These are phyloP conservation scores for Cyberlindnera americana DNA, from an alignment of 805 yeast genomes.

Conservation along the genomic window DNA sequence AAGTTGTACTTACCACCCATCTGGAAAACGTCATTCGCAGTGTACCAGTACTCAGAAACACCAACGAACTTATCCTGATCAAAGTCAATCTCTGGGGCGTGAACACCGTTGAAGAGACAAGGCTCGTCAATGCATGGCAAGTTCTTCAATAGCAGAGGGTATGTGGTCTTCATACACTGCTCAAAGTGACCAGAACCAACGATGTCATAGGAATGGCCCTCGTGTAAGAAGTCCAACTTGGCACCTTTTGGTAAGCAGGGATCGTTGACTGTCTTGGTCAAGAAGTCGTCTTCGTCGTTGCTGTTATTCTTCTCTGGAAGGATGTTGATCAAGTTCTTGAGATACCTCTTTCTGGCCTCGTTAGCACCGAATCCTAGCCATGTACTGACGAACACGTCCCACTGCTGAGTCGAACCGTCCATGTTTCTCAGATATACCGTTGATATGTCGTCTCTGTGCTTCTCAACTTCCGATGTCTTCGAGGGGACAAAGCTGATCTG, in stretches of 20 bases:
- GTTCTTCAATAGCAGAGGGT: conserved; percentile 74
- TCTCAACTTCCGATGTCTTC: conserved; percentile 49
- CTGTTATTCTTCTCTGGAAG: conserved; percentile 46
- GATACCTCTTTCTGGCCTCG: conserved; percentile 76
- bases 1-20: conserved; percentile 88
- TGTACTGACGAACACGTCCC: conserved; percentile 90
- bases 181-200: conserved; percentile 79
- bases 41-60: conserved; percentile 95
- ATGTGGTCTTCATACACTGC: conserved; percentile 64
- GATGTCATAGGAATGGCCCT: conserved; percentile 46
- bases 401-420: conserved; percentile 66
- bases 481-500: conserved; percentile 92
- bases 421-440: conserved; percentile 60
- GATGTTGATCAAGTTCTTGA: conserved; percentile 49
- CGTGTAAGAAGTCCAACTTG: conserved; percentile 41
- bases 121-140: conserved; percentile 84
- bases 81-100: conserved; percentile 86
- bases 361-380: conserved; percentile 99
- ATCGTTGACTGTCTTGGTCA: conserved; percentile 45
- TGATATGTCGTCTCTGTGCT: conserved; percentile 72
- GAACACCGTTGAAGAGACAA: conserved; percentile 92
- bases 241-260: conserved; percentile 81
- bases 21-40: conserved; percentile 86
- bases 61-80: conserved; percentile 82
- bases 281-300: conserved; percentile 43